Base-by-base conservation (phyloP, 2,329 filamentous ascomycete species). In the Penicillium nordicum region DNA sequence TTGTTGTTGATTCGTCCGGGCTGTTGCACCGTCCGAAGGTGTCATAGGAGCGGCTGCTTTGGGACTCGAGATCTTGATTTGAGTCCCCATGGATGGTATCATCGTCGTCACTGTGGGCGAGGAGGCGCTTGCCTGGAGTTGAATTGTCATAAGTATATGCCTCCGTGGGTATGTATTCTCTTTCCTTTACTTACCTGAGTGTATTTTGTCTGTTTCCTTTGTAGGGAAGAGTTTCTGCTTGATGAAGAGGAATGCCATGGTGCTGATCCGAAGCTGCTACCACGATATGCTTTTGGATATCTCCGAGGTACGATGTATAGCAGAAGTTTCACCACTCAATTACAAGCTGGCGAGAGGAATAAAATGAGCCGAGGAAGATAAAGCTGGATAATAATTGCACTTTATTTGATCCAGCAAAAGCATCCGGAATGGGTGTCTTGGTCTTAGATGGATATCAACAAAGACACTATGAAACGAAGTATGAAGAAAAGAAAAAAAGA, bases 221-320 rank as follows among this genome's bases (percentile, higher is more conserved):
- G 43, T 57, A 2, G 72, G 70, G 42, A 74, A 74, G 29, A 75
- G 58, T 48, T 70, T 74, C 45, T 72, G 66, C 55, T 73, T 75
- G 57, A 75, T 41, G 47, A 74, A 74, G 21, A 73, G 57, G n/a
- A 75, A 61, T n/a, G 72, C 72, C 72, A 75, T 75, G 27, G 36
- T 64, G 46, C 25, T 48, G 7, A 38, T 36, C 9, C 30, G 27
- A 29, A 16, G 27, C 21, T 46, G 43, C 29, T 32, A 45, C 29
- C 43, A 32, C 7, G 12, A 23, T 45, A 21, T 45, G 29, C 43
- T 45, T 45, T 23, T 34, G 9, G 38, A 32, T 50, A 43, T 50
- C 21, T 50, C 38, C 37, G n/a, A 27, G 30, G 21, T 34, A 32
- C 27, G 14, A 46, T 40, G 32, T 32, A 12, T 23, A 38, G 42